Conservation (phyloP, 768 basidiomycete genomes). For the Chalciporus piperatus region DNA sequence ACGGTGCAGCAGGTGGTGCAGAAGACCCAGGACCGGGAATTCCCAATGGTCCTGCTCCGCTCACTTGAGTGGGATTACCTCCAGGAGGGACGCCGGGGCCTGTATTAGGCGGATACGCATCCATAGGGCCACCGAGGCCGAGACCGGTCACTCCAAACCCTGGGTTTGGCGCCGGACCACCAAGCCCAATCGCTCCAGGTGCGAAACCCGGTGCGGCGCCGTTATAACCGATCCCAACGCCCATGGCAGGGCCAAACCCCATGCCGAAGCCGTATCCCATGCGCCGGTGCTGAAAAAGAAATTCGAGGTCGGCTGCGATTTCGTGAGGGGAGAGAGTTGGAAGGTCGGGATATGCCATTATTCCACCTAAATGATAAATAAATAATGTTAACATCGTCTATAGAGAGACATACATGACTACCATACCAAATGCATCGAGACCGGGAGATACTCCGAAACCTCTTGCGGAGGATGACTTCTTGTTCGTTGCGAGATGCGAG, state of each 20-base stretch:
- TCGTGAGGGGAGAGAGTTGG: slow-evolving; percentile 46
- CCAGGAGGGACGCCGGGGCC: slow-evolving; percentile 13
- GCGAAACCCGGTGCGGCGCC: slow-evolving; percentile 14
- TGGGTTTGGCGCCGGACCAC: slow-evolving; percentile 11
- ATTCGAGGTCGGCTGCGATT: slow-evolving; percentile 52
- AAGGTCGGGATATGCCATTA: slow-evolving; percentile 32
- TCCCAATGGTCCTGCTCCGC: slow-evolving; percentile 2
- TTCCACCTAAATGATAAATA: slow-evolving; percentile 43
- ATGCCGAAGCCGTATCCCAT: slow-evolving; percentile 26
- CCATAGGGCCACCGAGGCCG: slow-evolving; percentile 15
- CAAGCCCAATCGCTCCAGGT: slow-evolving; percentile 16
- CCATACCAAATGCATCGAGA: slow-evolving; percentile 20
- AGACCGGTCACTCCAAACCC: slow-evolving; percentile 23
- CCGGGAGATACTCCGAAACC: slow-evolving; percentile 18
- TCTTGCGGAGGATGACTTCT: slow-evolving; percentile 14
- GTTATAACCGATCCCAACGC: slow-evolving; percentile 18
- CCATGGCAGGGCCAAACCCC: slow-evolving; percentile 22
- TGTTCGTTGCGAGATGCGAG: slow-evolving; percentile 22
- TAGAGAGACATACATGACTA: slow-evolving; percentile 3
- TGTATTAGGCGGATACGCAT: slow-evolving; percentile 14
- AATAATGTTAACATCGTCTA: slow-evolving; percentile 1
- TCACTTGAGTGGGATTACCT: slow-evolving; percentile 7
- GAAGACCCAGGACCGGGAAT: slow-evolving; percentile 10
- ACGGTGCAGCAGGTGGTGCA: slow-evolving; percentile 7
- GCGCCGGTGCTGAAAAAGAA: slow-evolving; percentile 43